Base-by-base conservation (phyloP, 805 yeast genomes). In the Kodamaea leandrae region DNA sequence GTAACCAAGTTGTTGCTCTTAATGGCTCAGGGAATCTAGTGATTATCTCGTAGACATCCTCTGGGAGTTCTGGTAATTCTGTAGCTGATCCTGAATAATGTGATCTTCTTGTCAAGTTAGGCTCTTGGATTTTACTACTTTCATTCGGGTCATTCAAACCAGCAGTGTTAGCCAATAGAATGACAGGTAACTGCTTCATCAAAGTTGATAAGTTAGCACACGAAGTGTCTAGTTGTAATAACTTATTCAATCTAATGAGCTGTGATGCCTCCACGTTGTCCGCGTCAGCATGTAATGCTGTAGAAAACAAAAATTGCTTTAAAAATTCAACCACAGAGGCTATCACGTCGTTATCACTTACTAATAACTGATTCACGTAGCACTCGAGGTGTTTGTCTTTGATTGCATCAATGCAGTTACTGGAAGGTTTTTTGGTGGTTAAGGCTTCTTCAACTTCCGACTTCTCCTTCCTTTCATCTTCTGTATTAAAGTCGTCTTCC, bases 1-100 rank as follows among this genome's bases (percentile, higher is more conserved):
- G 78, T 72, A 93, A 82, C 98, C 98, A 93, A 21, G 88, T 76
- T 4, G 96, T 86, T 0, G 98, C 96, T 47, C 99, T 74, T 43
- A 80, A 74, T 2, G 98, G 98, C 63, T 93, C 99, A 9, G 80
- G 76, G 41, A 89, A 64, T 20, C 69, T 65, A 35, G 83, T 68
- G 26, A 93, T 72, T 32, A 82, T 76, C n/a, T 71, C 64, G 47
- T 78, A 74, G 26, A 88, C 68, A 3, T 71, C 72, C 2, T 64
- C 64, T 2, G 83, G 72, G 24, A 87, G 64, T 17, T 58, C 64
- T 3, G 96, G 90, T 4, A 89, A 80, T 4, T 71, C 67, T 1
- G 72, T 66, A 2, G 96, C 96, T 0, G 79, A 77, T 6, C 66
- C 63, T 8, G 61, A 48, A 43, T 55, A 53, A 10, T 55, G 48